These are phyloP conservation scores for Heimioporus retisporus DNA, from an alignment of 1,284 basidiomycete genomes.

Conservation along the genomic window DNA sequence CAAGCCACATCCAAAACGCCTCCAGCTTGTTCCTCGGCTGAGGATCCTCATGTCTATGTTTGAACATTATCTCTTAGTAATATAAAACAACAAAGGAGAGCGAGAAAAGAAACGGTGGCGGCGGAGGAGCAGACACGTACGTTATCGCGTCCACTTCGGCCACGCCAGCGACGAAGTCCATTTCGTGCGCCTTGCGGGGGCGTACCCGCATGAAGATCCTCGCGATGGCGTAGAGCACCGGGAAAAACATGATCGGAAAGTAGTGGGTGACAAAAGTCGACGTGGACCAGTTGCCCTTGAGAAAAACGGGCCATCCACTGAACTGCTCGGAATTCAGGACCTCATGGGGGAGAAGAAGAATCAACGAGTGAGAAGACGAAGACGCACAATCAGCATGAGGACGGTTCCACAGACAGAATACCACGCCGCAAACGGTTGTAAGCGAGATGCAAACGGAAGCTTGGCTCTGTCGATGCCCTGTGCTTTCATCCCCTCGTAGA, in stretches of 20 bases:
- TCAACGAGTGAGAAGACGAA: not conserved
- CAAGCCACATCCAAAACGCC: conserved; percentile 5
- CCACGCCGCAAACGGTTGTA: conserved; percentile 63
- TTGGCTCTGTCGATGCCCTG: conserved; percentile 63
- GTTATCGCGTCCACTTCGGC: conserved; percentile 63
- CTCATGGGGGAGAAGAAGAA: not conserved
- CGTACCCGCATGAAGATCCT: conserved; percentile 53
- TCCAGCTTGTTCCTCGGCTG: conserved; percentile 29
- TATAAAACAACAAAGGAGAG: not conserved
- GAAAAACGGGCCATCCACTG: conserved; percentile 56
- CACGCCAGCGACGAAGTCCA: conserved; percentile 68
- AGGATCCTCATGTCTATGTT: not conserved
- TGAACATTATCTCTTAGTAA: not conserved
- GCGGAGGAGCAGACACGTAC: conserved; percentile 31
- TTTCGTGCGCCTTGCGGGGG: conserved; percentile 52
- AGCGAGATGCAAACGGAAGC: conserved; percentile 59
- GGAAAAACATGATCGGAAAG: conserved; percentile 70
- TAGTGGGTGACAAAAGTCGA: conserved; percentile 61
- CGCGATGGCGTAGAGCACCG: conserved; percentile 61
- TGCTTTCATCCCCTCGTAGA: conserved; percentile 63
- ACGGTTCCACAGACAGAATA: conserved; percentile 48
- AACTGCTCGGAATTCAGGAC: conserved; percentile 36
- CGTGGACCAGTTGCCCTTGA: conserved; percentile 47
- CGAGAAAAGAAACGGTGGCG: not conserved
- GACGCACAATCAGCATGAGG: conserved; percentile 52